Base-by-base conservation (phyloP, 2,329 filamentous ascomycete genomes). In the Dothistroma septosporum region DNA sequence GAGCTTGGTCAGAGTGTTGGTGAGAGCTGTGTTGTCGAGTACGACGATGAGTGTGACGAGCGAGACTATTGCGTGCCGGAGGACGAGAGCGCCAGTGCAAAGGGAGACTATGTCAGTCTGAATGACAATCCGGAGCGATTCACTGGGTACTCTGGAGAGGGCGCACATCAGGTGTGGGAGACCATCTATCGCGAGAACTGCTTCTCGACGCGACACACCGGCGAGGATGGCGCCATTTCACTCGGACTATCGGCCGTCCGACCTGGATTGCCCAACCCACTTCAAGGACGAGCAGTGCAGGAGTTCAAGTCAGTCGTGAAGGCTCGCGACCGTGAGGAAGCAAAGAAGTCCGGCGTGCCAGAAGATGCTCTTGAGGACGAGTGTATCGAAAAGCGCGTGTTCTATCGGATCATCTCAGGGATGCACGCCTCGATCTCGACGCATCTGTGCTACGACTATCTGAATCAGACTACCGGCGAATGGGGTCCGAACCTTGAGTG, bases 341-440 rank as follows among this genome's bases (percentile, higher is more conserved):
- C 84, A 56, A 79, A 79, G 55, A 75, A 77, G 1, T 74, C 78
- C 11, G 76, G 77, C 41, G 52, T 58, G 46, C 81, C 83, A 31
- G 81, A 85, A 61, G 85, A 85, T 8, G 83, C 85, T 0, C 80
- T 93, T 54, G 90, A 96, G 67, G 92, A 97, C 68, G 90, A 96
- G 72, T 99, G 94, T 71, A 79, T 99, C 24, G 94, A 99, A 80
- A 97, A 99, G 82, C 89, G 94, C n/a, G 94, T 97, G 41, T 99
- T 99, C 75, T 94, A 97, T 77, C 85, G 92, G 7, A 87, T 99
- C 64, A 86, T 99, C 64, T 96, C 92, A 55, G 94, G 94, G 48
- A 97, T 99, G 94, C 94, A 99, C 76, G 91, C 94, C 16, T 96
- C 92, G 65, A 99, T 99, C 75, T 96, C 91, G 66, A 90, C 92